Percentiles rank a stretch among this genome's conserved stretches.
These are phyloP conservation scores for Hymenoscyphus occultus DNA, from an alignment of 2,329 filamentous ascomycete genomes.

Conservation along the genomic window DNA sequence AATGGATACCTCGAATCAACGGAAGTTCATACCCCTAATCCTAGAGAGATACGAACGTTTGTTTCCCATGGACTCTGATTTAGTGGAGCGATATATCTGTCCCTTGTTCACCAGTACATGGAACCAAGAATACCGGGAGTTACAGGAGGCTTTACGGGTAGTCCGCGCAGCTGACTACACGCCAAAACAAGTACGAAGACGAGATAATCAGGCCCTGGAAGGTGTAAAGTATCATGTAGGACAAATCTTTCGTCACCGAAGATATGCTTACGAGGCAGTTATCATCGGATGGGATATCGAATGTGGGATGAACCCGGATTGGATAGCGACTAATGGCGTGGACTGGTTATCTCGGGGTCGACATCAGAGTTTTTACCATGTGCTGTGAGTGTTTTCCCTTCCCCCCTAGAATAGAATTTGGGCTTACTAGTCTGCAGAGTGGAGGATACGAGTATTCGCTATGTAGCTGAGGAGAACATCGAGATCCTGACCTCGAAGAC, in stretches of 20 bases:
- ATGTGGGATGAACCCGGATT: constrained; percentile 55
- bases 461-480: constrained; percentile 81
- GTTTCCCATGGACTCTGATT: constrained; percentile 39
- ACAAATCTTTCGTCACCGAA: constrained; percentile 77
- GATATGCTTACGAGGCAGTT: constrained; percentile 76
- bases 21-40: constrained; percentile 37
- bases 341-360: constrained; percentile 57
- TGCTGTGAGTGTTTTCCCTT: constrained; percentile 62
- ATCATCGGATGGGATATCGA: constrained; percentile 77
- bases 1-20: constrained; percentile 26
- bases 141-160: constrained; percentile 52
- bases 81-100: constrained; percentile 39
- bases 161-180: constrained; percentile 56
- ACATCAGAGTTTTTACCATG: constrained; percentile 77
- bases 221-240: constrained; percentile 68
- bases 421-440: constrained; percentile 44
- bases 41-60: constrained; percentile 38
- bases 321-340: constrained; percentile 62
- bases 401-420: constrained; percentile 9
- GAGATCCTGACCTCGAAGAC: constrained; percentile 53
- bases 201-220: constrained; percentile 25
- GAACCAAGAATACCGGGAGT: constrained; percentile 35
- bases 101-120: constrained; percentile 34
- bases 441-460: constrained; percentile 65
- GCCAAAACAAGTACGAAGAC: constrained; percentile 45